A percentile compares a stretch with the other conserved stretches of the same genome.
phyloP scores from a whole-genome alignment of 2,329 filamentous ascomycete species.

The Cladosporium sphaerospermum region DNA sequence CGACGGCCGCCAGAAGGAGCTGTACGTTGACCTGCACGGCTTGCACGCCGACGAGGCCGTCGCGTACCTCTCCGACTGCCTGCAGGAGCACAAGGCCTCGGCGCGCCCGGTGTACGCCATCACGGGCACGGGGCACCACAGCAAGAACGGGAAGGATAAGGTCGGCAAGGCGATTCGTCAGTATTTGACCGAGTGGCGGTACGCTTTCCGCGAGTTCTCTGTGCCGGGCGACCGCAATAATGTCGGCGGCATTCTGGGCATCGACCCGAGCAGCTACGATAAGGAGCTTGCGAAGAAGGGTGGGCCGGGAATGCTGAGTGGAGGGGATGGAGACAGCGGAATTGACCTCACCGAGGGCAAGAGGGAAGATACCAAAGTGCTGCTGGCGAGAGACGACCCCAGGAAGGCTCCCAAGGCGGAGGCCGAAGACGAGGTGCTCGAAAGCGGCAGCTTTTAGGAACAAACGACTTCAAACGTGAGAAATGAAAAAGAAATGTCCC shows the following conservation, averaged over 20 bases:
- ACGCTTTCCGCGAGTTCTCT: slow-evolving; percentile 91
- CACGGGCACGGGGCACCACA: slow-evolving; percentile 93
- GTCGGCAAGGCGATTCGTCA: slow-evolving; percentile 87
- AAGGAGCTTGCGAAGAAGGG: slow-evolving; percentile 30
- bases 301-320: slow-evolving; percentile 24
- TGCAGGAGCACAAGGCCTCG: slow-evolving; percentile 72
- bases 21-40: slow-evolving; percentile 95
- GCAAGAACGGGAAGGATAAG: slow-evolving; percentile 98
- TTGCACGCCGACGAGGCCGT: slow-evolving; percentile 97
- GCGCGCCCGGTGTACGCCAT: slow-evolving; percentile 82
- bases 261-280: slow-evolving; percentile 57
- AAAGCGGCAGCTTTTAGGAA: slow-evolving; percentile 5
- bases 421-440: slow-evolving; percentile 14
- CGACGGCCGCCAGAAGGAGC: slow-evolving; percentile 54
- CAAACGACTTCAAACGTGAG: slow-evolving; percentile 3
- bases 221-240: slow-evolving; percentile 93
- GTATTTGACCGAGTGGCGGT: slow-evolving; percentile 93
- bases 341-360: slow-evolving; percentile 31
- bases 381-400: slow-evolving; percentile 31
- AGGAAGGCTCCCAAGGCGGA: slow-evolving; percentile 20
- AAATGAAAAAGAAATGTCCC: slow-evolving; percentile 7
- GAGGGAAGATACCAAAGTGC: slow-evolving; percentile 30
- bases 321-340: slow-evolving; percentile 36
- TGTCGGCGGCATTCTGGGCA: slow-evolving; percentile 58
- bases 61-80: slow-evolving; percentile 81